phyloP scores from a whole-genome alignment of 352 stramenopile genomes.

The Phytophthora aleatoria region DNA sequence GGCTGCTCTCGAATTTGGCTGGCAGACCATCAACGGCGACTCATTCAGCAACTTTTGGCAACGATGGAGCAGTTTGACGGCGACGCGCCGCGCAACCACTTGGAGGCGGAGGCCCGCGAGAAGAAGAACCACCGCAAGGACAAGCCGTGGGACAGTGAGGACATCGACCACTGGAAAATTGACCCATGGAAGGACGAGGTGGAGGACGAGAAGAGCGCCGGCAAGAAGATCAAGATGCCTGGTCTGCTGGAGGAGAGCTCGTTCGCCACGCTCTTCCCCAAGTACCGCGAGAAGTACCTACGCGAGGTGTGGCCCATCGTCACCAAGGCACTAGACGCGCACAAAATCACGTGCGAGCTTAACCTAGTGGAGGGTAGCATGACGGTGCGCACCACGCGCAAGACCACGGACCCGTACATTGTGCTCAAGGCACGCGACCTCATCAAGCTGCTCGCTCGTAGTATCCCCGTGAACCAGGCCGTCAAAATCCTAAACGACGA shows the following conservation, averaged over 20 bases:
- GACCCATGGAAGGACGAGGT: slow-evolving; percentile 82
- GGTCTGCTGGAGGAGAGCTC: slow-evolving; percentile 98
- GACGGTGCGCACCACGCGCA: slow-evolving; percentile 93
- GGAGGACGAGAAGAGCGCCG: slow-evolving; percentile 83
- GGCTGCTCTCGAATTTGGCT: slow-evolving; percentile 25
- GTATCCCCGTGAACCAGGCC: slow-evolving; percentile 95
- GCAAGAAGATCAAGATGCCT: slow-evolving; percentile 66
- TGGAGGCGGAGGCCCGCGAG: slow-evolving; percentile 44
- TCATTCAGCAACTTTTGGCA: slow-evolving; percentile 1
- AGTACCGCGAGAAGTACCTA: slow-evolving; percentile 99
- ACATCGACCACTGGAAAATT: slow-evolving; percentile 99
- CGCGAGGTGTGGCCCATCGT: slow-evolving; percentile 98
- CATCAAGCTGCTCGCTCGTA: slow-evolving; percentile 98
- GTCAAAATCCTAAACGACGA: slow-evolving; percentile 98
- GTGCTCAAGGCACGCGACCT: slow-evolving; percentile 99
- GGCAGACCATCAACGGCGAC: slow-evolving; percentile 8
- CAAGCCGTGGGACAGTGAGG: slow-evolving; percentile 98
- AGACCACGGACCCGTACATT: slow-evolving; percentile 97
- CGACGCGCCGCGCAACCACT: slow-evolving; percentile 45
- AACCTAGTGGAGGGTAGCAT: slow-evolving; percentile 97
- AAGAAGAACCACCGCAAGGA: slow-evolving; percentile 98
- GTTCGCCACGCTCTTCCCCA: slow-evolving; percentile 99
- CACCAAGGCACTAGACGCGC: slow-evolving; percentile 95
- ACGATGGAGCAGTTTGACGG: slow-evolving; percentile 80
- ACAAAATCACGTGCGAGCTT: slow-evolving; percentile 97